A percentile compares a stretch with the other conserved stretches of the same genome.
These are phyloP conservation scores for Primulina eburnea DNA, from an alignment of 257 asterid species.

Conservation along the genomic window DNA sequence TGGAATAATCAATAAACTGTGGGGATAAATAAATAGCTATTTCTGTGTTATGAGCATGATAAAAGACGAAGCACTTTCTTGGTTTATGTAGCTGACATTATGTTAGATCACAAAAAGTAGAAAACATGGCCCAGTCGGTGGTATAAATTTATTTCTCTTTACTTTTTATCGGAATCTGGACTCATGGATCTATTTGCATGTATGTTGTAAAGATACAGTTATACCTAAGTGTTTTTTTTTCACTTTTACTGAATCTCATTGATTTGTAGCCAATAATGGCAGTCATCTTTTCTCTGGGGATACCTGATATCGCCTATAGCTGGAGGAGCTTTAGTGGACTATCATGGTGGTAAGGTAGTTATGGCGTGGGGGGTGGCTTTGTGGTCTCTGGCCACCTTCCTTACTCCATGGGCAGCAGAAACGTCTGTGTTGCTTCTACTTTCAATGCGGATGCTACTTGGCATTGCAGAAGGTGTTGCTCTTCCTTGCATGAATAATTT, in stretches of 20 bases:
- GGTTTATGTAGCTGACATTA: too few species aligned
- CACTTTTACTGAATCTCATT: conserved; percentile 33
- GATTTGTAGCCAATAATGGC: conserved; percentile 60
- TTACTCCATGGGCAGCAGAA: conserved; percentile 97
- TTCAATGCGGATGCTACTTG: conserved; percentile 79
- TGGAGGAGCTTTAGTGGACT: conserved; percentile 89
- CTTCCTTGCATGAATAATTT: conserved; percentile 99
- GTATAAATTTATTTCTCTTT: too few species aligned
- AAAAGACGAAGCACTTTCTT: too few species aligned
- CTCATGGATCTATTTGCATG: background rate
- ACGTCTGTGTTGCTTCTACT: conserved; percentile 62
- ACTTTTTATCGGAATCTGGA: too few species aligned
- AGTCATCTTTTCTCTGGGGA: conserved; percentile 99
- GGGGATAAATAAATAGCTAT: too few species aligned
- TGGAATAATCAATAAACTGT: too few species aligned
- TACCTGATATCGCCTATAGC: conserved; percentile 96
- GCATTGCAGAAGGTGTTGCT: conserved; percentile 96
- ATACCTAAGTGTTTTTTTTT: conserved; percentile 20
- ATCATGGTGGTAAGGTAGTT: conserved; percentile 88
- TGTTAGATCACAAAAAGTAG: too few species aligned
- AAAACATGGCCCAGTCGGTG: too few species aligned
- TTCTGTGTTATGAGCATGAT: too few species aligned
- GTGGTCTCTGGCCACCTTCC: conserved; percentile 96
- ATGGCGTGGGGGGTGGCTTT: conserved; percentile 98
- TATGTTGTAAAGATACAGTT: conserved; percentile 3